These are phyloP conservation scores for Dryas octopetala DNA, from an alignment of 306 rosid species.

Conservation along the genomic window DNA sequence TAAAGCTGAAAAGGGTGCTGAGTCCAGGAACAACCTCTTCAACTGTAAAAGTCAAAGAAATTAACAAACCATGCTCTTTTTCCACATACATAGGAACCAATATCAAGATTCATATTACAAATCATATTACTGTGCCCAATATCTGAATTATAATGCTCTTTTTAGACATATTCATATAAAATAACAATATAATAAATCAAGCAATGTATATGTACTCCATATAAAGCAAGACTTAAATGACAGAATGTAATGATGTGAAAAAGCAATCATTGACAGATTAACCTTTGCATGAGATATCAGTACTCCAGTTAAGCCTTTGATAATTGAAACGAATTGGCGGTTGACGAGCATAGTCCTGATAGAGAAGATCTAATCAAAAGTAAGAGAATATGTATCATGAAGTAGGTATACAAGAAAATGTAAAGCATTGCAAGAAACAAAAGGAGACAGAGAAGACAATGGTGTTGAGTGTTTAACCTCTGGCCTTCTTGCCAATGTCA, in stretches of 20 bases:
- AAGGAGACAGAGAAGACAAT: background rate
- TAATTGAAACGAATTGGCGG: conserved; percentile 45
- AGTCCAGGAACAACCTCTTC: conserved; percentile 58
- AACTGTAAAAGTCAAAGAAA: conserved; percentile 43
- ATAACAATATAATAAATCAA: too few species aligned
- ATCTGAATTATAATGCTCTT: too few species aligned
- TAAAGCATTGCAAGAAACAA: background rate
- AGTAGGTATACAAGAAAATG: conserved; percentile 18
- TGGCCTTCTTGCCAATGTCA: conserved; percentile 63
- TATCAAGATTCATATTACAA: too few species aligned
- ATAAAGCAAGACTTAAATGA: background rate
- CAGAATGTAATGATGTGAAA: background rate
- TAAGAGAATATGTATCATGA: conserved; percentile 15
- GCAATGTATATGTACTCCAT: too few species aligned
- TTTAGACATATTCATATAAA: too few species aligned
- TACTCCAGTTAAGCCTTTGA: conserved; percentile 51
- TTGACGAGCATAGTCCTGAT: conserved; percentile 46
- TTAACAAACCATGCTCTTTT: conserved; percentile 4
- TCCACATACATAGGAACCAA: too few species aligned
- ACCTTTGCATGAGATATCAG: conserved; percentile 60
- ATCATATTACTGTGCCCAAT: too few species aligned
- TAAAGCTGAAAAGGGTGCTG: conserved; percentile 40
- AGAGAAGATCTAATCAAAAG: conserved; percentile 55
- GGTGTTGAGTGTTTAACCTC: conserved; percentile 42
- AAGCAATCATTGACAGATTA: conserved; percentile 7